Evolutionary conservation across 352 stramenopile species (phyloP), one percentile per base, ranked within the genome.

Genomic region (Pythium plurisporium): DNA sequence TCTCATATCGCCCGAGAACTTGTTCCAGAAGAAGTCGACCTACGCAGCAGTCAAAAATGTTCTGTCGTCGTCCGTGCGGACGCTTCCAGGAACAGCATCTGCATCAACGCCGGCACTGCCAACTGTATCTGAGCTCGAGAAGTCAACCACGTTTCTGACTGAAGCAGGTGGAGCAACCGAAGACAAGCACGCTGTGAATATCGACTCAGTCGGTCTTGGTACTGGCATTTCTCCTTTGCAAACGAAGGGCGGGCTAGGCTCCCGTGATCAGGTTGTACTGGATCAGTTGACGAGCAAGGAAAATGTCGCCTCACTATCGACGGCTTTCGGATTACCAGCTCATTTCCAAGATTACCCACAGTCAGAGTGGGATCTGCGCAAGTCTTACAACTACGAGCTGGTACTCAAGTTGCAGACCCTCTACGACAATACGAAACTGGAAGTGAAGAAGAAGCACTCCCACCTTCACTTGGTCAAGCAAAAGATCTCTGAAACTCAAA

Each of bases 291-390:
- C 58, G 0, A 61, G 53, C 12, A 62, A 51, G 34, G 69, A 78
- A 30, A 62, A 44, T 14, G 42, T 46, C 2, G 40, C 62, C 3
- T 69, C 60, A 14, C 33, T 74, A 2, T 64, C 73, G 2, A 82
- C 70, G 5, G 75, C 76, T 7, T 89, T 89, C 54, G 77, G 82
- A 0, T 51, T 93, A 3, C 73, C 77, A 0, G 79, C 81, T 1
- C 80, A 90, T 46, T 83, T 85, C 37, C 79, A 94, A 52, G 84
- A 94, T 44, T 89, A 91, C 48, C 72, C 79, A 12, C 81, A 92
- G 54, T 79, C 70, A 12, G 84, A 93, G 46, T 91, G 78, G 76
- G 79, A 90, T 30, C 42, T 91, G 11, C 83, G 82, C 26, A 73
- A 84, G 50, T 87, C 83, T 17, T 90, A 89, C 66, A 91, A 90